Evolutionary conservation across 176 grass and related monocot genomes (phyloP).

Genomic region (Olyra latifolia): DNA sequence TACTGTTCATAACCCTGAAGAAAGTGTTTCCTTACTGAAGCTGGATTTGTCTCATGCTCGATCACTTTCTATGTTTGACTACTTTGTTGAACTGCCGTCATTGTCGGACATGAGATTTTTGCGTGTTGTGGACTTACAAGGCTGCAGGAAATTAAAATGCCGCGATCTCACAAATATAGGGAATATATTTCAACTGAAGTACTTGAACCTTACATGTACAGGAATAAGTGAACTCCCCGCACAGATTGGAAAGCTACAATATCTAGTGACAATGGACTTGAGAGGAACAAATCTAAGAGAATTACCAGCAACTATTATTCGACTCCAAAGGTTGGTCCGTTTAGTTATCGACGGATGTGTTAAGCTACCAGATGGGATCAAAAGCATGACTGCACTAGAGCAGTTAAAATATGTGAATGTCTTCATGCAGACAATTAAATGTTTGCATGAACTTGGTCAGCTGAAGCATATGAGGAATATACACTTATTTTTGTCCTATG

Average conservation of each 20-base stretch:
- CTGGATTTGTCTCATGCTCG: not conserved
- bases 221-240: not conserved
- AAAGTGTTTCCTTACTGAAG: not conserved
- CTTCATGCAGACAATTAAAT: not conserved
- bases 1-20: not conserved
- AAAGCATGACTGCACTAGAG: not conserved
- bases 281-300: fast-evolving
- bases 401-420: not conserved
- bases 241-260: not conserved
- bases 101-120: not conserved
- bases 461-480: not conserved
- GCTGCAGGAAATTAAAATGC: not conserved
- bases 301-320: not conserved
- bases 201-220: not conserved
- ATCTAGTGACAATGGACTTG: not conserved
- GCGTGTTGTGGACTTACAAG: not conserved
- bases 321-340: not conserved
- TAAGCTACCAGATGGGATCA: not conserved
- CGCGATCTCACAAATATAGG: not conserved
- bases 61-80: not conserved
- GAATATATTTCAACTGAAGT: not conserved
- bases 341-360: not conserved
- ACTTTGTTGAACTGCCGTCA: not conserved
- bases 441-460: not conserved
- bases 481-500: not conserved